Evolutionary conservation across 176 grass and related monocot genomes (phyloP), one percentile per base, ranked within the genome.

Genomic region (Elymus sibiricus): DNA sequence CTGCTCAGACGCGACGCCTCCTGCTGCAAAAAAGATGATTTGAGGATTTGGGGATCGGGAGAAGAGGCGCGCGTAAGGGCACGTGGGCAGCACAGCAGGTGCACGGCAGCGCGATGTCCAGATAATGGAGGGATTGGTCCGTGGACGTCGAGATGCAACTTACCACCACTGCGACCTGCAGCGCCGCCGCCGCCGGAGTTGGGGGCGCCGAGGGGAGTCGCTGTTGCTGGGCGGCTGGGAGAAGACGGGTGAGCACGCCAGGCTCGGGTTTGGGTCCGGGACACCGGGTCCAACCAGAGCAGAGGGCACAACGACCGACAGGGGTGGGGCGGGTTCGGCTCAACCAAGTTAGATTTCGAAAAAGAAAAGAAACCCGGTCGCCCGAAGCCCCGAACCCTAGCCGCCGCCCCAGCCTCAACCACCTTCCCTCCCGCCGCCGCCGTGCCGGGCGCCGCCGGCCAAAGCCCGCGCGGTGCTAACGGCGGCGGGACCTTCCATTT

Each of bases 101-200:
- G 67, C 27, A 4, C 27, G 34, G 0, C 26, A 76, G 72, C 44
- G 16, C 44, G 43, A 76, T 2, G 16, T 1, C 16, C 13, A 13
- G 4, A 7, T 3, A 22, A 21, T 56, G 47, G 2, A 22, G 5
- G 5, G 16, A 55, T 34, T 76, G 28, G 31, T 0, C 9, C 9
- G 74, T 76, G 16, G 27, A 76, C 9, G 16, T 12, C 2, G 28
- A 34, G 74, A 55, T 55, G 6, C 27, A 28, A 76, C 74, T 76
- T 22, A 76, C 74, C 74, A 27, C 9, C 27, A 46, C 46, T 47
- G 21, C 46, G 27, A 76, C 73, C 27, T 12, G 74, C 46, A 22
- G 46, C 74, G 27, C 74, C 46, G 74, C 74, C 46, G 74, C 74
- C 74, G 47, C 74, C 74, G 74, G 74, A 76, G 74, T 76, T 76